phyloP scores from a whole-genome alignment of 305 asterid species.

The Caryopteris hybrid region DNA sequence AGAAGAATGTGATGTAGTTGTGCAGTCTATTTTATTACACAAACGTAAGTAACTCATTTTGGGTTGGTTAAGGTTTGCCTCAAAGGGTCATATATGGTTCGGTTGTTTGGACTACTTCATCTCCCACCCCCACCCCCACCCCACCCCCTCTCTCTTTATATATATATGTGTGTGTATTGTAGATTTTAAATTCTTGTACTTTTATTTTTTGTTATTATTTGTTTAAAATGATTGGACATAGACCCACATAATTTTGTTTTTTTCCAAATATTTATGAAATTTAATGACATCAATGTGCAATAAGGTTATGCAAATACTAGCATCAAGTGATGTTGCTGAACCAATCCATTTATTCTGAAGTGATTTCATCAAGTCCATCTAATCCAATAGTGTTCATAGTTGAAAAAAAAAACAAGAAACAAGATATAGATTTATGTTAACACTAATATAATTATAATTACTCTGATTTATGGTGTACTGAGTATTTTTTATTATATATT shows the following conservation, averaged over 20 bases:
- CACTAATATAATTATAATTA: no score
- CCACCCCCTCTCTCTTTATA: no score
- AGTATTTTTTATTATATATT: no score
- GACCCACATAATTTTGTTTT: no score
- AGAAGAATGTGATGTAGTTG: neutral
- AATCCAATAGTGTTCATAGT: neutral
- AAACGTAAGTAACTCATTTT: neutral
- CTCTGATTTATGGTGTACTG: no score
- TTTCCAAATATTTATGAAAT: neutral
- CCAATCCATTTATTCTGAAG: conserved; percentile 11
- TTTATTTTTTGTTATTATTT: no score
- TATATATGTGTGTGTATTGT: no score
- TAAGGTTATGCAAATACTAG: neutral
- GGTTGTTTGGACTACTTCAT: conserved; percentile 9
- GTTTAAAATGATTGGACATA: no score
- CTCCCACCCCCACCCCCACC: no score
- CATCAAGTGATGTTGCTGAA: conserved; percentile 5
- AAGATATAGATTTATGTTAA: no score
- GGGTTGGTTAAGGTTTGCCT: conserved; percentile 27
- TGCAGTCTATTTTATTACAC: neutral
- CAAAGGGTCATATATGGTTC: neutral
- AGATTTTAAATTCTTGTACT: no score
- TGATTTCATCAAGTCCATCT: neutral
- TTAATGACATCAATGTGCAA: conserved; percentile 15
- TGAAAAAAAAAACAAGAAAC: neutral